Percentiles rank a stretch among this genome's conserved stretches.
Conservation (phyloP, 805 yeast species). For the Ogataea paradorogensis region DNA sequence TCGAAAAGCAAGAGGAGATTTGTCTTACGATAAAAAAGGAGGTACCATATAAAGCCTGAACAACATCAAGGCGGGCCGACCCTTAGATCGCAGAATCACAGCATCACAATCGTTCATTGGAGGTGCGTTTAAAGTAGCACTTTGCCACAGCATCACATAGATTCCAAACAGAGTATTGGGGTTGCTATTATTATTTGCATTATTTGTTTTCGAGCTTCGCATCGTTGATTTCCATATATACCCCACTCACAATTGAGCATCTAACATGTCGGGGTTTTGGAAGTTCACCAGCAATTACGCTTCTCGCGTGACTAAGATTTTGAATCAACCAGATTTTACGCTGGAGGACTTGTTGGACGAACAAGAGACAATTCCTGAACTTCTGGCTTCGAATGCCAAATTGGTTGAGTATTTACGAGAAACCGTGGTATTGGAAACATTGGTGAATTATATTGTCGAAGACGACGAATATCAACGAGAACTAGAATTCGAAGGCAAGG, state of each 20-base stretch:
- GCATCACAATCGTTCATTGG: background rate
- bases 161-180: slow-evolving; percentile 1
- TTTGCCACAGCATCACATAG: background rate
- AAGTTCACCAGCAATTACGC: slow-evolving; percentile 50
- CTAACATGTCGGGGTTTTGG: slow-evolving; percentile 37
- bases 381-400: slow-evolving; percentile 68
- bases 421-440: slow-evolving; percentile 65
- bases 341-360: slow-evolving; percentile 69
- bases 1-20: slow-evolving; percentile 15
- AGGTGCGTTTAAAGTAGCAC: background rate
- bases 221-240: slow-evolving; percentile 5
- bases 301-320: slow-evolving; percentile 54
- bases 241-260: background rate
- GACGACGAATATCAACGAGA: slow-evolving; percentile 42
- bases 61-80: slow-evolving; percentile 11
- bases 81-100: slow-evolving; percentile 1
- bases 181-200: slow-evolving; percentile 7
- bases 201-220: slow-evolving; percentile 5
- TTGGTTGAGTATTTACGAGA: slow-evolving; percentile 77
- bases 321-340: slow-evolving; percentile 43
- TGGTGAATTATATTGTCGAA: slow-evolving; percentile 63
- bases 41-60: slow-evolving; percentile 12
- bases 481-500: slow-evolving; percentile 18
- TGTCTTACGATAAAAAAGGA: slow-evolving; percentile 7
- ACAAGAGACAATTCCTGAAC: slow-evolving; percentile 69